phyloP scores from a whole-genome alignment of 306 rosid genomes.

The Pterocarpus santalinus region DNA sequence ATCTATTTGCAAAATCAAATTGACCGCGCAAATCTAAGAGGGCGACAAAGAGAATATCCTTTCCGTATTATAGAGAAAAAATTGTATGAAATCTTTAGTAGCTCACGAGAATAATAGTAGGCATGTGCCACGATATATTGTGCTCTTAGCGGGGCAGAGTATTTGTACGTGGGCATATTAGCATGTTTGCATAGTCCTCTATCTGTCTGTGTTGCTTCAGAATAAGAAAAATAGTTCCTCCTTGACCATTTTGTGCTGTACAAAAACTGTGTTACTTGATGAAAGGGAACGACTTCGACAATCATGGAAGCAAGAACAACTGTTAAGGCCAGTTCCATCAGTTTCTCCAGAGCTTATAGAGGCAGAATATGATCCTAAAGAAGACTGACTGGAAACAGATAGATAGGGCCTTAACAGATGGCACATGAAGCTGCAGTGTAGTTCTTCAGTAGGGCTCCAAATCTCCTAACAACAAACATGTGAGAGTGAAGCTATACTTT shows the following conservation, averaged over 20 bases:
- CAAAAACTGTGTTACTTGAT: conserved; percentile 46
- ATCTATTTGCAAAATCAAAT: conserved; percentile 42
- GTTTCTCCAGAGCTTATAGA: conserved; percentile 41
- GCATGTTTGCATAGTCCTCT: background rate
- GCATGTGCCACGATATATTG: background rate
- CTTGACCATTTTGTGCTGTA: conserved; percentile 48
- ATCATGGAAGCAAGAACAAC: conserved; percentile 36
- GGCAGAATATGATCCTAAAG: conserved; percentile 39
- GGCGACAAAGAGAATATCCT: conserved; percentile 55
- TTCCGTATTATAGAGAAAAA: conserved; percentile 22
- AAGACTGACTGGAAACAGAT: conserved; percentile 20
- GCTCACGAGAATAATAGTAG: background rate
- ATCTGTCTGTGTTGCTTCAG: conserved; percentile 7
- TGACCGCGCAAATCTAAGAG: conserved; percentile 49
- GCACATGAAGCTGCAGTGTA: background rate
- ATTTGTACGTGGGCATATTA: background rate
- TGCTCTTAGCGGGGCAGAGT: no score
- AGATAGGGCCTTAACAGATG: background rate
- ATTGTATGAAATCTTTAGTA: conserved; percentile 26
- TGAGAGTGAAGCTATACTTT: conserved; percentile 21
- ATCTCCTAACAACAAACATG: background rate
- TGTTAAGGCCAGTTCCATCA: conserved; percentile 28
- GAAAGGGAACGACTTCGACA: conserved; percentile 46
- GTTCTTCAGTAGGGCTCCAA: background rate
- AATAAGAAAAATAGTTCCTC: conserved; percentile 27